phyloP scores from a whole-genome alignment of 805 yeast species.

The Candida ulmi region DNA sequence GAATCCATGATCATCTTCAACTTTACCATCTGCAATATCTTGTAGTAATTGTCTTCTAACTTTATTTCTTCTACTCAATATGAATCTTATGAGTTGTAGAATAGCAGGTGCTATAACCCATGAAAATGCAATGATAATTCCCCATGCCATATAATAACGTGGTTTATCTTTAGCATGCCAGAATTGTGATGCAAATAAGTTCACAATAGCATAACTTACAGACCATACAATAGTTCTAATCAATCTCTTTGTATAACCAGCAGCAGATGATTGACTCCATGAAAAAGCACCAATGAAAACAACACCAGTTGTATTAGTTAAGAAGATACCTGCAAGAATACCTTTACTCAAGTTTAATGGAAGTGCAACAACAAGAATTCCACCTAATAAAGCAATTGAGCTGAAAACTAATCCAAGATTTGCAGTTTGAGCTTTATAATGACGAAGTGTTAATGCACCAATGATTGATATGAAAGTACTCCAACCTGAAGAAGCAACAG shows the following conservation, averaged over 20 bases:
- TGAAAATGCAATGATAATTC: constrained; percentile 41
- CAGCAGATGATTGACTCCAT: constrained; percentile 17
- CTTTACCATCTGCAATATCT: constrained; percentile 20
- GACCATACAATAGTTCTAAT: constrained; percentile 33
- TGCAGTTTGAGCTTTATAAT: constrained; percentile 26
- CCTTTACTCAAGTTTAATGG: constrained; percentile 25
- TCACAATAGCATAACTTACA: constrained; percentile 34
- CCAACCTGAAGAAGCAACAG: not conserved
- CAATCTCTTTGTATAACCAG: constrained; percentile 41
- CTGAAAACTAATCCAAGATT: constrained; percentile 10
- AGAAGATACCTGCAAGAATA: constrained; percentile 25
- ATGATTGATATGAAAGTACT: constrained; percentile 24
- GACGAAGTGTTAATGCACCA: constrained; percentile 24
- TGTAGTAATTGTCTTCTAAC: constrained; percentile 21
- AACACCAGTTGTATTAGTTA: constrained; percentile 25
- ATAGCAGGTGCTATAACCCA: constrained; percentile 32
- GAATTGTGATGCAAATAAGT: constrained; percentile 43
- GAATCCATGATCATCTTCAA: constrained; percentile 10
- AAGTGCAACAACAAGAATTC: constrained; percentile 32
- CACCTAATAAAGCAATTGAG: constrained; percentile 22
- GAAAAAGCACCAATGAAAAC: constrained; percentile 21
- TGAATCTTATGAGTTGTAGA: constrained; percentile 30
- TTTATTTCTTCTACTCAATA: constrained; percentile 24
- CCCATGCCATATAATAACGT: constrained; percentile 39
- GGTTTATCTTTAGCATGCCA: constrained; percentile 40